Percentiles rank a stretch among this genome's conserved stretches.
phyloP scores from a whole-genome alignment of 202 grass and related monocot genomes.

The Hordeum pubiflorum region DNA sequence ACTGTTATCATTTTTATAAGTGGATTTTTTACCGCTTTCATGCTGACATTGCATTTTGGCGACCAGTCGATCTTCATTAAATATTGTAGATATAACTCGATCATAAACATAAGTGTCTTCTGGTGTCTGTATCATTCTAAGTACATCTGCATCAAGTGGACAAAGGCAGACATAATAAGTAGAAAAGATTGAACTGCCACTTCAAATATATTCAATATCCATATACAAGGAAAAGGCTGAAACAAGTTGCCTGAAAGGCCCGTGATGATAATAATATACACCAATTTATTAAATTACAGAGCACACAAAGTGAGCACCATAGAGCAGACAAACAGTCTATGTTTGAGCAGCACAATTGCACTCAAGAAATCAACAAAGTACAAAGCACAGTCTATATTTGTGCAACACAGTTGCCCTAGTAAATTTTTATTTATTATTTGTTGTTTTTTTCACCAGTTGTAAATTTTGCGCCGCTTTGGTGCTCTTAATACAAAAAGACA shows the following conservation, averaged over 20 bases:
- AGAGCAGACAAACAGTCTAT: not conserved
- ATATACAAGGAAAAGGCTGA: conserved; percentile 1
- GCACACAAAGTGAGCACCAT: not conserved
- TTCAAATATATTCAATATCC: conserved; percentile 9
- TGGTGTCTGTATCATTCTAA: conserved; percentile 83
- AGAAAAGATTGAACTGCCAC: conserved; percentile 20
- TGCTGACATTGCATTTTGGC: conserved; percentile 59
- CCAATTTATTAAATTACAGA: not conserved
- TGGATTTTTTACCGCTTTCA: conserved; percentile 48
- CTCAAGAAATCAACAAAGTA: not conserved
- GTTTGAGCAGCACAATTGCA: not conserved
- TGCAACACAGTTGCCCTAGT: not conserved
- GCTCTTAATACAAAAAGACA: not conserved
- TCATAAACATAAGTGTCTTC: conserved; percentile 95
- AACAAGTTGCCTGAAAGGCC: not conserved
- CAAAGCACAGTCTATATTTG: not conserved
- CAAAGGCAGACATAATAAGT: conserved; percentile 17
- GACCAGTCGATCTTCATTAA: conserved; percentile 67
- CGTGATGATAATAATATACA: not conserved
- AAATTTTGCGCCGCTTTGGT: too few relatives aligned
- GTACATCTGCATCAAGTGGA: conserved; percentile 67
- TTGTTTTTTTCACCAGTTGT: too few relatives aligned
- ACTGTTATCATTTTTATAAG: conserved; percentile 50
- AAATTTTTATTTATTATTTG: too few relatives aligned
- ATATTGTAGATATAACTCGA: conserved; percentile 85